A percentile compares a stretch with the other conserved stretches of the same genome.
These are phyloP conservation scores for Sugiyamaella castrensis DNA, from an alignment of 1,139 yeast species.

Conservation along the genomic window DNA sequence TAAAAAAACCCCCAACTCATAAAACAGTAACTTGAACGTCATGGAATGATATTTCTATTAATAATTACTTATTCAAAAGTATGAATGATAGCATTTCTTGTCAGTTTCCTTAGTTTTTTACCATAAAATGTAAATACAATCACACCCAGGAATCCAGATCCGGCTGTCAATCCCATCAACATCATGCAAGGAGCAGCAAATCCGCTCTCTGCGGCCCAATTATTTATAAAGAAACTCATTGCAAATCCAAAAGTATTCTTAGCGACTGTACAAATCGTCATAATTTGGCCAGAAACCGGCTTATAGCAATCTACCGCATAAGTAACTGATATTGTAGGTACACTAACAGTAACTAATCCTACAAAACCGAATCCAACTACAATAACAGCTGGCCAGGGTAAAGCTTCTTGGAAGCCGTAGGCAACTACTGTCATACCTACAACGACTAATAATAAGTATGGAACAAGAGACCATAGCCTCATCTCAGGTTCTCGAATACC, in stretches of 20 bases:
- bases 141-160: not conserved
- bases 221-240: not conserved
- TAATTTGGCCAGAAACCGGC: conserved; percentile 1
- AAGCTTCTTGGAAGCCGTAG: not conserved
- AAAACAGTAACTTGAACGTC: too few species aligned
- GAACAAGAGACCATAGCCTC: conserved; percentile 7
- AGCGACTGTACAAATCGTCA: conserved; percentile 1
- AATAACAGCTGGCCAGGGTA: conserved; percentile 1
- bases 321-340: conserved; percentile 2
- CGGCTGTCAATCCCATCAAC: conserved; percentile 2
- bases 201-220: conserved; percentile 1
- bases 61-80: not conserved
- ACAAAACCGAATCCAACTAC: conserved; percentile 1
- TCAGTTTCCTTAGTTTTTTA: not conserved
- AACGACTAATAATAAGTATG: not conserved
- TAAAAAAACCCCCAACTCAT: not conserved
- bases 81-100: not conserved
- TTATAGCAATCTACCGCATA: conserved; percentile 2
- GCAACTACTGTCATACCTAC: not conserved
- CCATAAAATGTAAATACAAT: not conserved
- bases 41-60: not conserved
- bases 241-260: conserved; percentile 3
- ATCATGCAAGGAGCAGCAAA: not conserved
- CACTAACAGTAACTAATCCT: conserved; percentile 1
- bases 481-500: conserved; percentile 15